Percentiles rank a stretch among this genome's conserved stretches.
Evolutionary conservation across 306 rosid species (phyloP).

Genomic region (Sicyos baderoa): DNA sequence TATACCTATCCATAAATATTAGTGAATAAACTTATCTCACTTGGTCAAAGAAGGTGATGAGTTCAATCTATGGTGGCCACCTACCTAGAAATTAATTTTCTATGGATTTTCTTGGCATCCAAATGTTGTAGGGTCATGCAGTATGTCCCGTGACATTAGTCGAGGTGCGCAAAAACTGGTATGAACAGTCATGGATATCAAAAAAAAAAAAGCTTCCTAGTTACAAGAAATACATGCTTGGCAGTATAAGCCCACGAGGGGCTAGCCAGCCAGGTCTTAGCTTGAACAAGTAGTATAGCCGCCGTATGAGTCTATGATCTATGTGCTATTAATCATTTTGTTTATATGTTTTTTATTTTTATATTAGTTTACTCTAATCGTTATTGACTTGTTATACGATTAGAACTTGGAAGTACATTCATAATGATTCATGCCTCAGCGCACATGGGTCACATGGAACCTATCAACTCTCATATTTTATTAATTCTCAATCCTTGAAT

Average conservation of each 20-base stretch:
- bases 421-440: neutral
- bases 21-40: too few species aligned
- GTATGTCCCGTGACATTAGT: too few species aligned
- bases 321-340: neutral
- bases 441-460: constrained; percentile 16
- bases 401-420: constrained; percentile 4
- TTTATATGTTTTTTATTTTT: neutral
- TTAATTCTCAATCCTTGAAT: constrained; percentile 7
- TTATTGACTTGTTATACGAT: constrained; percentile 10
- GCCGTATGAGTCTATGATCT: constrained; percentile 12
- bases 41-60: too few species aligned
- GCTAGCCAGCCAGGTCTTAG: neutral
- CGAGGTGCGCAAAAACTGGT: too few species aligned
- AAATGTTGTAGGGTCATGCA: too few species aligned
- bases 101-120: too few species aligned
- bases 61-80: too few species aligned
- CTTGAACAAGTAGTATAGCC: constrained; percentile 8
- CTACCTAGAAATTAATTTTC: too few species aligned
- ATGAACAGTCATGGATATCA: too few species aligned
- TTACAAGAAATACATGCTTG: neutral
- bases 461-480: neutral
- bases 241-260: neutral
- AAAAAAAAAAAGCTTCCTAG: neutral
- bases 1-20: neutral
- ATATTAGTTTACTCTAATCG: neutral